Conservation (phyloP, 192 early-diverging fungal genomes). For the Entomortierella beljakovae region DNA sequence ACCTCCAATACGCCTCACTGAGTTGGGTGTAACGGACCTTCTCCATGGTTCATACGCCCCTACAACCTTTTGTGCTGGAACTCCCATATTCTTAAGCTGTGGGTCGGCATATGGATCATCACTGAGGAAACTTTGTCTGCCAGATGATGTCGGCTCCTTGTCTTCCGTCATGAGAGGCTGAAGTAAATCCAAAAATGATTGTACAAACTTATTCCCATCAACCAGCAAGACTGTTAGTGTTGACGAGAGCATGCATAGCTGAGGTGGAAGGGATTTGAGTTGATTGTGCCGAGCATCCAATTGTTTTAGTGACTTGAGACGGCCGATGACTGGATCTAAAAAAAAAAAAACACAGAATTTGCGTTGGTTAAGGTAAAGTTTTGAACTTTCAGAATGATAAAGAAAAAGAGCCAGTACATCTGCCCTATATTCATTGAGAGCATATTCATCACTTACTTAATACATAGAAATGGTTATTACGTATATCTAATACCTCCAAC, state of each 20-base stretch:
- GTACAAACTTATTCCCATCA: constrained; percentile 53
- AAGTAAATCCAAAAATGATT: constrained; percentile 46
- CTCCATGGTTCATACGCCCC: constrained; percentile 42
- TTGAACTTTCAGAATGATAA: background rate
- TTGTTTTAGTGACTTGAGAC: constrained; percentile 41
- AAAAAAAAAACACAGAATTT: background rate
- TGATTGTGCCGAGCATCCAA: constrained; percentile 45
- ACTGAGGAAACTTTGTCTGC: constrained; percentile 23
- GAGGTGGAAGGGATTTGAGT: constrained; percentile 47
- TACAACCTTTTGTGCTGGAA: background rate
- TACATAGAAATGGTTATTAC: constrained; percentile 43
- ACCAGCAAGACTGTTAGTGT: constrained; percentile 36
- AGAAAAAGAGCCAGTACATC: background rate
- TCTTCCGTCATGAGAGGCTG: constrained; percentile 31
- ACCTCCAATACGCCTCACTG: constrained; percentile 8
- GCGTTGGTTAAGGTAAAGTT: too few species aligned
- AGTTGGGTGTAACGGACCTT: constrained; percentile 7
- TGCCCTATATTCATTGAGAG: too few species aligned
- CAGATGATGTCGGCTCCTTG: constrained; percentile 12
- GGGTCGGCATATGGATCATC: constrained; percentile 48
- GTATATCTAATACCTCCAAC: constrained; percentile 52
- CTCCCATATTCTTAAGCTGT: background rate
- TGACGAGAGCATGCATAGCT: constrained; percentile 30
- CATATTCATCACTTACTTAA: constrained; percentile 50
- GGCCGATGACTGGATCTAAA: constrained; percentile 34